Evolutionary conservation across 2,329 filamentous ascomycete species (phyloP).

Genomic region (Leptographium lundbergii): DNA sequence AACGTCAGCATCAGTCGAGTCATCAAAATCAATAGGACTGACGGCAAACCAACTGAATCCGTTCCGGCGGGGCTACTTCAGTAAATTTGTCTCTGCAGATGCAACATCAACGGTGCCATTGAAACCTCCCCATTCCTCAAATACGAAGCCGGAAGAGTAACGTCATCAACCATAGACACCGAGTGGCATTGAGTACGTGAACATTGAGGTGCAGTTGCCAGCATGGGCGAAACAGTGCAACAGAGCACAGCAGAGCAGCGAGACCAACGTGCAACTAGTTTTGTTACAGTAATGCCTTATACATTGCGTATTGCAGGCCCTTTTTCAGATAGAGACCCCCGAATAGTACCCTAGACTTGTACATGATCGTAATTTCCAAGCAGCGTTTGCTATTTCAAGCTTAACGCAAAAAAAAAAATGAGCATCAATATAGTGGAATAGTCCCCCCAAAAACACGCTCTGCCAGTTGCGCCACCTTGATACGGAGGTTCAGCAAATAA

Average conservation of each 20-base stretch:
- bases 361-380: too few species aligned
- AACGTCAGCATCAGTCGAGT: slow-evolving; percentile 14
- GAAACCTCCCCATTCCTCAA: not conserved
- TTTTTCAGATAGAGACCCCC: too few species aligned
- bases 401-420: not conserved
- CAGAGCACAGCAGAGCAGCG: too few species aligned
- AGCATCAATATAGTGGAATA: not conserved
- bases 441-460: not conserved
- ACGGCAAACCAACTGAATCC: slow-evolving; percentile 48
- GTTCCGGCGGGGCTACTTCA: slow-evolving; percentile 47
- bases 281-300: too few species aligned
- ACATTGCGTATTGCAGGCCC: too few species aligned
- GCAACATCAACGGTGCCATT: not conserved
- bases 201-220: too few species aligned
- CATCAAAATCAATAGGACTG: slow-evolving; percentile 25
- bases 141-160: too few species aligned
- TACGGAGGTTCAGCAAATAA: not conserved
- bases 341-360: too few species aligned
- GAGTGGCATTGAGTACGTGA: too few species aligned
- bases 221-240: too few species aligned
- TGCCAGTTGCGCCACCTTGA: not conserved
- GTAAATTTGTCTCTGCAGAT: slow-evolving; percentile 29
- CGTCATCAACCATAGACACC: too few species aligned
- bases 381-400: not conserved
- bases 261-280: too few species aligned